These are phyloP conservation scores for Acanthamoeba sp. DNA, from an alignment of 208 protist species.

Conservation along the genomic window DNA sequence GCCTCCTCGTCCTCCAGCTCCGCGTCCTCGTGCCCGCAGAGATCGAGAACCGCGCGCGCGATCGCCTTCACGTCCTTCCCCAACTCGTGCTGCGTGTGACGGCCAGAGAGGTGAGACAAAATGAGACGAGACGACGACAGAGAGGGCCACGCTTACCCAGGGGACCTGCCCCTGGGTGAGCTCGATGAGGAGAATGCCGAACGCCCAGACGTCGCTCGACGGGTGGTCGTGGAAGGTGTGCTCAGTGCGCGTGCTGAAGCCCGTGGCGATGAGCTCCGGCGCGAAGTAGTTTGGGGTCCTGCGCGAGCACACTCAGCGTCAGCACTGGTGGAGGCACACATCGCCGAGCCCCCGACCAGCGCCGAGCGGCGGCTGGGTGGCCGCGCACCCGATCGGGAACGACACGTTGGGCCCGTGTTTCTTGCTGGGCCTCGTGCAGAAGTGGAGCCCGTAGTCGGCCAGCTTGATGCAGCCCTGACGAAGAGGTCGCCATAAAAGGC, in stretches of 20 bases:
- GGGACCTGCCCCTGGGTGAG: constrained; percentile 29
- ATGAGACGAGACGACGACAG: not conserved
- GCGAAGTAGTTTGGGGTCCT: constrained; percentile 36
- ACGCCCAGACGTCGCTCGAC: constrained; percentile 65
- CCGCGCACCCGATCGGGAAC: constrained; percentile 51
- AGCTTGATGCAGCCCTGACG: constrained; percentile 58
- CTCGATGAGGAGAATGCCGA: constrained; percentile 70
- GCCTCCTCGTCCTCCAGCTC: not conserved
- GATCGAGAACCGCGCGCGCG: constrained; percentile 1
- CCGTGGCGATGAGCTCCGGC: constrained; percentile 26
- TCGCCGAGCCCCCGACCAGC: not conserved
- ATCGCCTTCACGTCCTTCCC: constrained; percentile 48
- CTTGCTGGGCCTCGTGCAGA: constrained; percentile 52
- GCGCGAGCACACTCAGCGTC: no score
- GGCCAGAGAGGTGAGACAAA: not conserved
- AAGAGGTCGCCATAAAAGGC: not conserved
- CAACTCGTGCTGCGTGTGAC: not conserved
- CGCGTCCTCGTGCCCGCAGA: not conserved
- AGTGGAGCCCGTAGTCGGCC: constrained; percentile 70
- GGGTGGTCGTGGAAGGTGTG: constrained; percentile 15
- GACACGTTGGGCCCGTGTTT: constrained; percentile 35
- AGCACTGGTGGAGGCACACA: no score
- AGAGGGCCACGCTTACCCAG: not conserved
- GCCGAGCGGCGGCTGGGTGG: not conserved
- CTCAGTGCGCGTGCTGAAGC: not conserved